phyloP scores from a whole-genome alignment of 1,139 yeast species.

The Blastobotrys illinoisensis region DNA sequence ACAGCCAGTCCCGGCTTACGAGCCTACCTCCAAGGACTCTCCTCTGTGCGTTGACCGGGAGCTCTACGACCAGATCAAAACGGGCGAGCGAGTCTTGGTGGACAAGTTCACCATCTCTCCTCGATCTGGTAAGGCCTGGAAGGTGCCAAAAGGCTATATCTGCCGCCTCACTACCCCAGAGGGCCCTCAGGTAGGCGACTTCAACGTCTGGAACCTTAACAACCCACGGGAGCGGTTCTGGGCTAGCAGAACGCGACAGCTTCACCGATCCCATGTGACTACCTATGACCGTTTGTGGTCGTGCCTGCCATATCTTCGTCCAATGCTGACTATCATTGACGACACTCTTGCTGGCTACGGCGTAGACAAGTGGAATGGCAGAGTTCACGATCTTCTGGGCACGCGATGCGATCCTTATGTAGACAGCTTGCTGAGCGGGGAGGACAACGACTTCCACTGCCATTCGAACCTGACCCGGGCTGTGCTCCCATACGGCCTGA shows the following conservation, averaged over 20 bases:
- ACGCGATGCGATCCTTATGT: constrained; percentile 68
- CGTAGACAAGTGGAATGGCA: constrained; percentile 59
- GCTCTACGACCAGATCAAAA: constrained; percentile 43
- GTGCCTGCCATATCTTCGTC: constrained; percentile 55
- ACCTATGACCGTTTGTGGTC: constrained; percentile 62
- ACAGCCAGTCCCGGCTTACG: constrained; percentile 51
- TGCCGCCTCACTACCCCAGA: constrained; percentile 59
- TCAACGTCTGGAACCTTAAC: constrained; percentile 56
- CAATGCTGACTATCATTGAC: constrained; percentile 57
- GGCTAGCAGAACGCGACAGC: constrained; percentile 65
- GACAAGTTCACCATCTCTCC: constrained; percentile 43
- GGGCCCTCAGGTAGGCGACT: constrained; percentile 67
- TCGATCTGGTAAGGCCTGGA: constrained; percentile 55
- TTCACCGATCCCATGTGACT: constrained; percentile 62
- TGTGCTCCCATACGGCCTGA: constrained; percentile 52
- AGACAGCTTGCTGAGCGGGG: constrained; percentile 50
- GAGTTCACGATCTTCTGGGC: constrained; percentile 62
- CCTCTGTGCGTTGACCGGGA: constrained; percentile 46
- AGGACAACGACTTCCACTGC: constrained; percentile 61
- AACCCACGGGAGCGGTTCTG: constrained; percentile 62
- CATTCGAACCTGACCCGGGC: constrained; percentile 61
- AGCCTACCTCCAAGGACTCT: constrained; percentile 46
- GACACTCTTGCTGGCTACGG: constrained; percentile 52
- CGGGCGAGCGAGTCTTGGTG: constrained; percentile 36
- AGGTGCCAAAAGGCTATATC: constrained; percentile 53